Evolutionary conservation across 2,329 filamentous ascomycete species (phyloP).

Genomic region (Catunica adiposa): DNA sequence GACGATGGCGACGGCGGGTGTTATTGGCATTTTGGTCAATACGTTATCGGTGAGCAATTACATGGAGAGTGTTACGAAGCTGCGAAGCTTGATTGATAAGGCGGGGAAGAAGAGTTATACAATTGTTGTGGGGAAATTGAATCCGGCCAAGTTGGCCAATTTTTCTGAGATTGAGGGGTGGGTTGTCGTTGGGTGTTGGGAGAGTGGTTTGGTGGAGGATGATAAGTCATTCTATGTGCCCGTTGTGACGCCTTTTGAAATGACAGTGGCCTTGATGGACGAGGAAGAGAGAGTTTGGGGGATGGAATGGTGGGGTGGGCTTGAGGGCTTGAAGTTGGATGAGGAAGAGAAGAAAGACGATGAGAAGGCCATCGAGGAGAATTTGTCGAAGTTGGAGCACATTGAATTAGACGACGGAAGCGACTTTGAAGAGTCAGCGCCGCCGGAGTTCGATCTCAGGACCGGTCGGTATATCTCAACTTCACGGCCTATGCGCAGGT

Average conservation of each 20-base stretch:
- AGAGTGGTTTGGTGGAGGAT: conserved; percentile 80
- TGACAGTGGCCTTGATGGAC: conserved; percentile 57
- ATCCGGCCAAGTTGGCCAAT: conserved; percentile 89
- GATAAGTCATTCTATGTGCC: conserved; percentile 68
- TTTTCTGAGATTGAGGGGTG: conserved; percentile 90
- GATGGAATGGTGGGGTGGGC: conserved; percentile 76
- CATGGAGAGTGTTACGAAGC: conserved; percentile 57
- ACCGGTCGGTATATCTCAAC: conserved; percentile 71
- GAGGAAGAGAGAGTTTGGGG: conserved; percentile 73
- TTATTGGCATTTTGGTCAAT: conserved; percentile 91
- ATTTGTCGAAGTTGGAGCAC: conserved; percentile 12
- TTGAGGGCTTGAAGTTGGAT: conserved; percentile 46
- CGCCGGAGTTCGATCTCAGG: conserved; percentile 82
- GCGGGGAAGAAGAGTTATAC: conserved; percentile 92
- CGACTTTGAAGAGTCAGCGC: conserved; percentile 54
- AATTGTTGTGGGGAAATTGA: conserved; percentile 91
- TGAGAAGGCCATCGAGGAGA: conserved; percentile 16
- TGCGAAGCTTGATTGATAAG: conserved; percentile 54
- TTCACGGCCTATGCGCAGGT: conserved; percentile 51
- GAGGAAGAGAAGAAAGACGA: conserved; percentile 17
- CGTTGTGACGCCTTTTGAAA: conserved; percentile 87
- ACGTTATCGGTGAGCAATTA: conserved; percentile 88
- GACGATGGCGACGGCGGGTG: conserved; percentile 58
- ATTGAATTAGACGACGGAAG: conserved; percentile 28
- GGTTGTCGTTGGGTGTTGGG: conserved; percentile 97